phyloP scores from a whole-genome alignment of 2,329 filamentous ascomycete species.

The Talaromyces sp. region DNA sequence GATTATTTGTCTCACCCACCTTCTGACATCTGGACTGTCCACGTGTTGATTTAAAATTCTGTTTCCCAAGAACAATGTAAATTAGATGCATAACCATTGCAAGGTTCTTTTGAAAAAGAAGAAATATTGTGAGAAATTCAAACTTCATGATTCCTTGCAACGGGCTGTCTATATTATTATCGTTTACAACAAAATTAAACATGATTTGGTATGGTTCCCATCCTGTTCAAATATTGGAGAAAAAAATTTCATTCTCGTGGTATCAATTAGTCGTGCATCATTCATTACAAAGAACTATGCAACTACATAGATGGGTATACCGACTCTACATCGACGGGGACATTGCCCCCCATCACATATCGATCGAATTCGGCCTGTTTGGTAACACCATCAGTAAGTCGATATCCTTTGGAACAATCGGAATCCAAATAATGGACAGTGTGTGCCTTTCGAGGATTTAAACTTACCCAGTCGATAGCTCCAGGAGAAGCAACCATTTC shows the following conservation, averaged over 20 bases:
- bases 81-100: background rate
- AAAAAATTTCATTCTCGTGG: background rate
- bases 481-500: conserved; percentile 12
- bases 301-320: background rate
- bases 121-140: background rate
- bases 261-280: background rate
- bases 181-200: background rate
- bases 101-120: background rate
- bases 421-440: background rate
- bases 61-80: background rate
- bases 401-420: background rate
- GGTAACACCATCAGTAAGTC: background rate
- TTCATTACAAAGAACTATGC: background rate
- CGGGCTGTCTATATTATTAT: background rate
- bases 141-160: background rate
- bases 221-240: background rate
- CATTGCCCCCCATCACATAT: conserved; percentile 8
- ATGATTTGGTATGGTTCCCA: background rate
- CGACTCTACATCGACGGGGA: conserved; percentile 1
- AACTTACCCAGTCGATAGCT: conserved; percentile 11
- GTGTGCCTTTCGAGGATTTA: background rate
- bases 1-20: background rate
- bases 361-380: conserved; percentile 11
- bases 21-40: background rate
- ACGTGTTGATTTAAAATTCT: background rate